phyloP scores from a whole-genome alignment of 2,329 filamentous ascomycete genomes.

The Colletotrichum chlorophyti region DNA sequence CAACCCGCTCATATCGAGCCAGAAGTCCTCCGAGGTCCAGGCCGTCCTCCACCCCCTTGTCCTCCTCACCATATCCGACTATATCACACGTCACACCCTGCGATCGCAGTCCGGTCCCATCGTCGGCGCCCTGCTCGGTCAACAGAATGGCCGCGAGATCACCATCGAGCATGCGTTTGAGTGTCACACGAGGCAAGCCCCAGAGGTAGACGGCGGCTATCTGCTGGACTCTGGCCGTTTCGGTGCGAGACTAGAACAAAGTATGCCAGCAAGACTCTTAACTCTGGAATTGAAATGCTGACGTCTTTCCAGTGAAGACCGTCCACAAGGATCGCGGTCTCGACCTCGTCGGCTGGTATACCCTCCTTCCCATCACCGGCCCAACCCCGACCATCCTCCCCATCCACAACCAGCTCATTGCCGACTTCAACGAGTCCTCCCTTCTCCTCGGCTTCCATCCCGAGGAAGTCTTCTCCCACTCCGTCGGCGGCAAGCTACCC shows the following conservation, averaged over 20 bases:
- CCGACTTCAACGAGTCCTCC: constrained; percentile 82
- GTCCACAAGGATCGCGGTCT: constrained; percentile 86
- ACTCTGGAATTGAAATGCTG: not conserved
- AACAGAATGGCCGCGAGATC: constrained; percentile 88
- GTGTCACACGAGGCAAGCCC: constrained; percentile 62
- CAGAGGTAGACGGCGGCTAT: constrained; percentile 60
- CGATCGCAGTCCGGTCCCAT: constrained; percentile 78
- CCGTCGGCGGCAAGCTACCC: constrained; percentile 81
- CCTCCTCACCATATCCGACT: constrained; percentile 95
- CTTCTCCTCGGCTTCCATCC: constrained; percentile 89
- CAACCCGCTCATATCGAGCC: constrained; percentile 69
- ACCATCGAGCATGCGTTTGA: constrained; percentile 95
- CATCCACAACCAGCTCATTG: constrained; percentile 79
- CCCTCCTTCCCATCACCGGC: constrained; percentile 74
- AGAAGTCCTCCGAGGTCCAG: constrained; percentile 76
- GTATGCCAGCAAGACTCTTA: constrained; percentile 54
- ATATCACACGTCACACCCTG: constrained; percentile 89
- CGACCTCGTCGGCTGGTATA: constrained; percentile 93
- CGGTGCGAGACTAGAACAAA: constrained; percentile 79
- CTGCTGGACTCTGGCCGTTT: constrained; percentile 77
- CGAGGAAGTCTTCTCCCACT: constrained; percentile 56
- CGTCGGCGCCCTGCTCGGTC: constrained; percentile 86
- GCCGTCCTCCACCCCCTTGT: constrained; percentile 91
- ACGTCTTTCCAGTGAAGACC: constrained; percentile 70
- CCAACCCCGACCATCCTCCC: constrained; percentile 73